Conservation (phyloP, 2,329 filamentous ascomycete genomes). For the Coniella vitis region DNA sequence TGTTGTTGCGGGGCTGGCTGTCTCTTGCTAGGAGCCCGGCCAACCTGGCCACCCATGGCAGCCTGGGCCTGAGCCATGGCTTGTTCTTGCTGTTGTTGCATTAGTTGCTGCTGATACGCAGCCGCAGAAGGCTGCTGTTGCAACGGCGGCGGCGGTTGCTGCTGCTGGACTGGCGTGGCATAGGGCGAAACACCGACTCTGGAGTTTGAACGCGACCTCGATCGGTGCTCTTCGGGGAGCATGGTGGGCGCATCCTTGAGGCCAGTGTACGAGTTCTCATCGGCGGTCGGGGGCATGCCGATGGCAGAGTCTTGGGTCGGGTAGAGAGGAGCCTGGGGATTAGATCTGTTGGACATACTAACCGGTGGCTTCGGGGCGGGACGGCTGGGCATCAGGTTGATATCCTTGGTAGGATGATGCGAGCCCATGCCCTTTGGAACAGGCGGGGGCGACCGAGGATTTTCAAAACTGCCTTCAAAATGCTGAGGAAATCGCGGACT, state of each 20-base stretch:
- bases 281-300: constrained; percentile 53
- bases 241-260: constrained; percentile 52
- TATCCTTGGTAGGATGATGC: constrained; percentile 40
- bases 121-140: constrained; percentile 32
- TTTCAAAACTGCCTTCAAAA: constrained; percentile 92
- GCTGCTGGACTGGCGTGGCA: constrained; percentile 27
- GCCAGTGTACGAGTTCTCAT: constrained; percentile 40
- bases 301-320: constrained; percentile 57
- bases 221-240: constrained; percentile 61
- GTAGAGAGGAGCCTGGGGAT: constrained; percentile 45
- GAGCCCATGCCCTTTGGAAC: constrained; percentile 58
- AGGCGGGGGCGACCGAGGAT: constrained; percentile 86
- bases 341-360: constrained; percentile 47
- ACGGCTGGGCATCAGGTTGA: constrained; percentile 68
- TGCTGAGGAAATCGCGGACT: constrained; percentile 83
- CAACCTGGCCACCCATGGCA: constrained; percentile 62
- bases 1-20: constrained; percentile 36
- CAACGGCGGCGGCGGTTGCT: constrained; percentile 14
- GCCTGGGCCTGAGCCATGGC: constrained; percentile 75
- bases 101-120: constrained; percentile 54
- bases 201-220: constrained; percentile 63
- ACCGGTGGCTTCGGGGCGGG: constrained; percentile 84
- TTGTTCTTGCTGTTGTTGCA: constrained; percentile 82
- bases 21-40: constrained; percentile 68
- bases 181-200: constrained; percentile 39